A percentile compares a stretch with the other conserved stretches of the same genome.
These are phyloP conservation scores for Setomelanomma holmii DNA, from an alignment of 2,329 filamentous ascomycete species.

Conservation along the genomic window DNA sequence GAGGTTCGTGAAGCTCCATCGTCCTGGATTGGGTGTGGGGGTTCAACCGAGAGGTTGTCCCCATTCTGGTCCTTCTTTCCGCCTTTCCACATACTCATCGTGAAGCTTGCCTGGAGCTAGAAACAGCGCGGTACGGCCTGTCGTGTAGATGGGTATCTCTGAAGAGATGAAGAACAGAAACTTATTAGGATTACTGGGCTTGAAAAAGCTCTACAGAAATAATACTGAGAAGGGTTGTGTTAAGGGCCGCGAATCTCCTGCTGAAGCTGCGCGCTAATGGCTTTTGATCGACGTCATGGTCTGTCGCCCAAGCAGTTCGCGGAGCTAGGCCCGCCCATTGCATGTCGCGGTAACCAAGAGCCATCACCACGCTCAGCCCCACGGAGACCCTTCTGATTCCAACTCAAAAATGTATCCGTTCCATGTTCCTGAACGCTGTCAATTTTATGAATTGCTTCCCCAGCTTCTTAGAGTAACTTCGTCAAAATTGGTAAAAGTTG, in stretches of 20 bases:
- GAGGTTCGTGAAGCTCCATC: conserved; percentile 35
- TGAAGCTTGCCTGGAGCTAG: conserved; percentile 21
- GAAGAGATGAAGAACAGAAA: not conserved
- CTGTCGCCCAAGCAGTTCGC: conserved; percentile 2
- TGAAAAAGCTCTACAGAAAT: conserved; percentile 6
- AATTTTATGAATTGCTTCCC: not conserved
- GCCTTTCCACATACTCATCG: conserved; percentile 62
- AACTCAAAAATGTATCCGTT: not conserved
- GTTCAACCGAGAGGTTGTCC: conserved; percentile 35
- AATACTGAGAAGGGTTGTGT: conserved; percentile 1
- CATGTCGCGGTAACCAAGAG: not conserved
- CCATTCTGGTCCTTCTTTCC: conserved; percentile 55
- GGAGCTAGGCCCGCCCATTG: conserved; percentile 11
- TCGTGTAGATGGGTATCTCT: not conserved
- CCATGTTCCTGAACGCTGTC: not conserved
- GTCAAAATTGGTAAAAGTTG: conserved; percentile 3
- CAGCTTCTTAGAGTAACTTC: conserved; percentile 1
- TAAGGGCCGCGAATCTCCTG: conserved; percentile 18
- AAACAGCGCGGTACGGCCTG: conserved; percentile 1
- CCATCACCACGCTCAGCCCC: not conserved
- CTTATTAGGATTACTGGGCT: conserved; percentile 4
- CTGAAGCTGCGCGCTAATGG: conserved; percentile 24
- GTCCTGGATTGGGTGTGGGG: conserved; percentile 24
- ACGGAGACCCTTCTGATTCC: conserved; percentile 1
- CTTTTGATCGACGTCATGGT: conserved; percentile 26